These are phyloP conservation scores for Miscanthus sacchariflorus DNA, from an alignment of 202 grass and related monocot species.

Conservation along the genomic window DNA sequence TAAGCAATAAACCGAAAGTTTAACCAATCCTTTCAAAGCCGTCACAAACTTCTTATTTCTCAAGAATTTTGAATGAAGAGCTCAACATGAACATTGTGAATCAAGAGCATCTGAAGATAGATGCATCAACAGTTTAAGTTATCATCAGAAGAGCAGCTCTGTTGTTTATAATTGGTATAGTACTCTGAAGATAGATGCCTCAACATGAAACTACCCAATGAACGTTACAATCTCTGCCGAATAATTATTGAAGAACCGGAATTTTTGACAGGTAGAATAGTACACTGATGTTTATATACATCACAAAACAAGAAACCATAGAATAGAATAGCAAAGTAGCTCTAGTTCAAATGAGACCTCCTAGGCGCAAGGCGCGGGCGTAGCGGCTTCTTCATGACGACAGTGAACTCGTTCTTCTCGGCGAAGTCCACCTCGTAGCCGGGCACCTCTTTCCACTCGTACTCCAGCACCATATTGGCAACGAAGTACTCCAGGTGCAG, in stretches of 20 bases:
- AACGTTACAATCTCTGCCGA: neutral
- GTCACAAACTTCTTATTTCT: neutral
- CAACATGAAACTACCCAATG: neutral
- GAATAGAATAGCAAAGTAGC: neutral
- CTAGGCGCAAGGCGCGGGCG: constrained; percentile 49
- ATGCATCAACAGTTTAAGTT: neutral
- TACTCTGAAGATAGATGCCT: neutral
- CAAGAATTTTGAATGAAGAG: neutral
- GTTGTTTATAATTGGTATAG: neutral
- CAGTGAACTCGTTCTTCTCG: constrained; percentile 67
- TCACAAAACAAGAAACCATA: too few species aligned
- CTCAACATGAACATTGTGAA: neutral
- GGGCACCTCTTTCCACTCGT: constrained; percentile 55
- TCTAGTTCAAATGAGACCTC: neutral
- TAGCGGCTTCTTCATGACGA: constrained; percentile 63
- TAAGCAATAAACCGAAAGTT: neutral
- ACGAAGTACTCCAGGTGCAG: constrained; percentile 75
- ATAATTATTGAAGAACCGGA: neutral
- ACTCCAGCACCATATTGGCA: constrained; percentile 67
- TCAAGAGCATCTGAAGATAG: neutral
- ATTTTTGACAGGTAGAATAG: neutral
- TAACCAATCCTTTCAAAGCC: too few species aligned
- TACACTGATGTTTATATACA: neutral
- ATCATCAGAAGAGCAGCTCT: neutral
- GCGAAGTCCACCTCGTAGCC: constrained; percentile 62